Evolutionary conservation across 179 eudicot genomes (phyloP), one percentile per base, ranked within the genome.

Genomic region (Camellia oleifera): DNA sequence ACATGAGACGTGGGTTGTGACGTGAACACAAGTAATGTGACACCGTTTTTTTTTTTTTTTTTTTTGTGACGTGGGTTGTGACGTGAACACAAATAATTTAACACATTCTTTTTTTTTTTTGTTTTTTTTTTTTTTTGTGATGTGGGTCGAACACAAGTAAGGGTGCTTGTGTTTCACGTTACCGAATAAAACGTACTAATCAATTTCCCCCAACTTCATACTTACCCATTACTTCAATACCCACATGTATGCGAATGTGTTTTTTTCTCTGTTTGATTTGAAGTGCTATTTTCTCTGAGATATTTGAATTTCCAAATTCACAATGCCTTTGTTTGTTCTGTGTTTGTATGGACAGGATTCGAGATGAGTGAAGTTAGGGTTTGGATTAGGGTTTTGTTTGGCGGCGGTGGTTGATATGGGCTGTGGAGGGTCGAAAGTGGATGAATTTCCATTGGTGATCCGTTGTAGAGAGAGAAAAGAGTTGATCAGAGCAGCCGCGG

Each of bases 401-500:
- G 63, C 26, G 44, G 75, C 26, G 52, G 66, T 57, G 60, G 48
- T 74, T 81, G 81, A 77, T 64, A 91, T 91, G 95, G 95, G 95
- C 46, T 91, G 95, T 52, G 82, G 87, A 60, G 93, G 77, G 45
- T 91, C 95, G 9, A 90, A 90, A 78, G 86, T 67, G 42, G 93
- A 88, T 52, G 88, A 91, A 68, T 72, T 84, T 74, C 86, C 89
- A 14, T 74, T 91, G 73, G 95, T 91, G 82, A 76, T 85, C 7
- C 87, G 88, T 23, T 91, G 95, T 67, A 84, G 87, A 52, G 87
- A 91, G 81, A 79, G 95, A 75, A 86, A 85, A 69, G 86, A 81
- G 4, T 83, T 90, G 75, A 78, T 94, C n/a, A 88, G 82, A 77
- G 90, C 96, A 58, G 98, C 98, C 54, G 90, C 90, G 40, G 88